Percentiles rank a stretch among this genome's conserved stretches.
phyloP scores from a whole-genome alignment of 257 asterid species.

The Ballota nigra region DNA sequence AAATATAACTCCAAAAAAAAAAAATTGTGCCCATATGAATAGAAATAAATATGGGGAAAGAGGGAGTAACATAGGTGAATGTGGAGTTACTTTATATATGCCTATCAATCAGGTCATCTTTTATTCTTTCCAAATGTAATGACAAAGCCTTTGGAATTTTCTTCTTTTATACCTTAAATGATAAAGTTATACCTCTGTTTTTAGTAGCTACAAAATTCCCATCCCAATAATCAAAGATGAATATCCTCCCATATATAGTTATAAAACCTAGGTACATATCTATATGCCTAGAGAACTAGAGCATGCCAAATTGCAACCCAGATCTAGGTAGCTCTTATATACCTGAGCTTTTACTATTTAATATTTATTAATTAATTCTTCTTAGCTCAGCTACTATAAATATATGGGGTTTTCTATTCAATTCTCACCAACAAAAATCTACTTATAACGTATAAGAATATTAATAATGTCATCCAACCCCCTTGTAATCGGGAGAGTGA shows the following conservation, averaged over 20 bases:
- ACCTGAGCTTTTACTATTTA: neutral
- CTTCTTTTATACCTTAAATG: conserved; percentile 39
- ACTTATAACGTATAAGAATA: too few relatives aligned
- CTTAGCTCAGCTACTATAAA: conserved; percentile 39
- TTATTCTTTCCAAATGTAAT: conserved; percentile 13
- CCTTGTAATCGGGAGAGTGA: conserved; percentile 60
- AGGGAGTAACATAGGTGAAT: conserved; percentile 1
- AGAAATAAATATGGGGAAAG: too few relatives aligned
- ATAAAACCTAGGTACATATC: neutral
- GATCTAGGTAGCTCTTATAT: neutral
- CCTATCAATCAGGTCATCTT: neutral
- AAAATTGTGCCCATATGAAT: too few relatives aligned
- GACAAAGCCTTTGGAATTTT: conserved; percentile 4
- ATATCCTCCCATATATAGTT: neutral
- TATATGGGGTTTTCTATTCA: conserved; percentile 28
- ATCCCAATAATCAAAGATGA: conserved; percentile 21
- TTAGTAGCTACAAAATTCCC: conserved; percentile 31
- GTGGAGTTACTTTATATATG: conserved; percentile 31
- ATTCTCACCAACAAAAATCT: conserved; percentile 18
- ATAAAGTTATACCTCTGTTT: conserved; percentile 28
- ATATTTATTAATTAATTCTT: conserved; percentile 11
- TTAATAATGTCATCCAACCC: conserved; percentile 43
- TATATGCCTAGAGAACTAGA: conserved; percentile 5
- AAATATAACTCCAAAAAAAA: too few relatives aligned
- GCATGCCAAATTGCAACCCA: conserved; percentile 4